phyloP scores from a whole-genome alignment of 2,329 filamentous ascomycete species.

The Aphanoascus verrucosus region DNA sequence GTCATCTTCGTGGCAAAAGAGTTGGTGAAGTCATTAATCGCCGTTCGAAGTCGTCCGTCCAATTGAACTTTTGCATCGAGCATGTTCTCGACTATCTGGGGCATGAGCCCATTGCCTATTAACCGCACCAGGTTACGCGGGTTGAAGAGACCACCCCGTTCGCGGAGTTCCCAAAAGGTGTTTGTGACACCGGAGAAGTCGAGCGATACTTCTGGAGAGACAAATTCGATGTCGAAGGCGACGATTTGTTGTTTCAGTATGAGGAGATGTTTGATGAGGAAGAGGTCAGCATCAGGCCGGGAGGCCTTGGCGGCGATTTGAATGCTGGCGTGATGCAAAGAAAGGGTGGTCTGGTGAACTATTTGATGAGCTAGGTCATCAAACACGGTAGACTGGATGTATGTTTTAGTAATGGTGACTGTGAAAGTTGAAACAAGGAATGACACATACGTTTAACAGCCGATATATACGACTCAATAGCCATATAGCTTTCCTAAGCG shows the following conservation, averaged over 20 bases:
- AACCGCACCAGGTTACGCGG: constrained; percentile 51
- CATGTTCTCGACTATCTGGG: constrained; percentile 60
- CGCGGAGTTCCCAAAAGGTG: constrained; percentile 57
- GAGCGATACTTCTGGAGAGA: constrained; percentile 53
- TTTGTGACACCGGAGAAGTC: constrained; percentile 56
- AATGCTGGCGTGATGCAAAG: constrained; percentile 65
- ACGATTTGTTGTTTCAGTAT: constrained; percentile 93
- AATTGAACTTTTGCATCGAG: constrained; percentile 59
- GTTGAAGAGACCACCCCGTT: constrained; percentile 56
- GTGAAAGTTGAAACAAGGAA: neutral
- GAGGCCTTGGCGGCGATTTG: constrained; percentile 54
- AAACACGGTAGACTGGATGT: constrained; percentile 51
- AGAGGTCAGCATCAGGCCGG: constrained; percentile 70
- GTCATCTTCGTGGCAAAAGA: constrained; percentile 49
- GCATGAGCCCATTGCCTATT: constrained; percentile 48
- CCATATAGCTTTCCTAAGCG: constrained; percentile 56
- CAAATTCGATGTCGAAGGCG: constrained; percentile 81
- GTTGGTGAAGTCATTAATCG: constrained; percentile 57
- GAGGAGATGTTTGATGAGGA: constrained; percentile 88
- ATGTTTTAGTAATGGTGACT: constrained; percentile 8
- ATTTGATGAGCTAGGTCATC: constrained; percentile 68
- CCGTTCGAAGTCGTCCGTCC: constrained; percentile 50
- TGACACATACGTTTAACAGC: constrained; percentile 48
- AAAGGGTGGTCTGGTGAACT: constrained; percentile 78
- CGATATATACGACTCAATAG: constrained; percentile 59